Evolutionary conservation across 176 grass and related monocot genomes (phyloP).

Genomic region (Oryza nivara): DNA sequence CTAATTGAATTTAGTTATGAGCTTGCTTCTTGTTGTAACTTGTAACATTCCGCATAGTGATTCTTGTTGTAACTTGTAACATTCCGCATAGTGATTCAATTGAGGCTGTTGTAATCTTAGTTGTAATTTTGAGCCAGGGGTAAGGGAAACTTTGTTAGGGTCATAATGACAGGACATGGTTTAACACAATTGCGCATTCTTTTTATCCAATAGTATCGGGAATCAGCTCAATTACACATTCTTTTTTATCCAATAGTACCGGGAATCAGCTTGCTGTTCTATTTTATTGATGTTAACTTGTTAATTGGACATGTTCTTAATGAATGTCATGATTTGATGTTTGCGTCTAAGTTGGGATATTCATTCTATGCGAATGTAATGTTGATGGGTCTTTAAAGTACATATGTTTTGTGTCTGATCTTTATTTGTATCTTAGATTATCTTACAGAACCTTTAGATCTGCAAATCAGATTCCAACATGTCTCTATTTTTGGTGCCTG

Average conservation of each 20-base stretch:
- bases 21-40: background rate
- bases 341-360: background rate
- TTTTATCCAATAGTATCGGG: too few relatives aligned
- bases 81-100: background rate
- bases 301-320: background rate
- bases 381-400: background rate
- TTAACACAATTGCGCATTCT: too few relatives aligned
- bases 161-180: slow-evolving; percentile 45
- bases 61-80: background rate
- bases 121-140: background rate
- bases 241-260: too few relatives aligned
- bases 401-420: too few relatives aligned
- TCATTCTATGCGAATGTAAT: background rate
- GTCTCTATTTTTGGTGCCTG: background rate
- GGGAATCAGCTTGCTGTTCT: too few relatives aligned
- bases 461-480: background rate
- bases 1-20: background rate
- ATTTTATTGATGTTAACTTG: too few relatives aligned
- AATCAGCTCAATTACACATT: too few relatives aligned
- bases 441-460: background rate
- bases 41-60: background rate
- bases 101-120: slow-evolving; percentile 42
- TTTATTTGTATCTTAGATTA: too few relatives aligned
- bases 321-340: background rate
- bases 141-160: slow-evolving; percentile 29